Percentiles rank a stretch among this genome's conserved stretches.
phyloP scores from a whole-genome alignment of 2,329 filamentous ascomycete species.

The Stylonectria norvegica region DNA sequence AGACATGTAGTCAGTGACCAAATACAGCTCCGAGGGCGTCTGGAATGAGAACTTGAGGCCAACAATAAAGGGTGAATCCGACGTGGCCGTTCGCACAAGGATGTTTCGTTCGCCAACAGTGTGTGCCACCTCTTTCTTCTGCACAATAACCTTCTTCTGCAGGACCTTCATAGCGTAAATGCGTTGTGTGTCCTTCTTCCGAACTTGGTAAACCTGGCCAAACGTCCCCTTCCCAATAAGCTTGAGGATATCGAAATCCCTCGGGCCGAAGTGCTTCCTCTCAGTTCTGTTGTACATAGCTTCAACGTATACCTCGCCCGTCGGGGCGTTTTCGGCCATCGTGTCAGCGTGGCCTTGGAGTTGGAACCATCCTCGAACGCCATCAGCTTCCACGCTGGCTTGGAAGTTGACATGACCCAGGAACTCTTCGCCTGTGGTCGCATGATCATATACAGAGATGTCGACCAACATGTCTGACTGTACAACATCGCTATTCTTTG shows the following conservation, averaged over 20 bases:
- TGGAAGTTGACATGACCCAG: constrained; percentile 85
- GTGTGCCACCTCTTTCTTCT: constrained; percentile 98
- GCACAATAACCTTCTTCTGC: constrained; percentile 99
- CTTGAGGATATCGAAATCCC: constrained; percentile 93
- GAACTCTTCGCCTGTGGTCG: constrained; percentile 79
- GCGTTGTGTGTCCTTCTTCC: constrained; percentile 91
- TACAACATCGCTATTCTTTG: constrained; percentile 76
- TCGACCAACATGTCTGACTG: constrained; percentile 87
- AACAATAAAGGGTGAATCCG: constrained; percentile 96
- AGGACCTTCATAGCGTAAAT: constrained; percentile 99
- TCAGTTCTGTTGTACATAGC: constrained; percentile 83
- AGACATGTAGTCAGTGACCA: constrained; percentile 99
- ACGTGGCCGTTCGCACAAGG: constrained; percentile 89
- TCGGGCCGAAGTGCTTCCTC: constrained; percentile 87
- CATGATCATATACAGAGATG: constrained; percentile 86
- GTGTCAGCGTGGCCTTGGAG: constrained; percentile 74
- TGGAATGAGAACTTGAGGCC: constrained; percentile 99
- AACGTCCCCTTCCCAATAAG: constrained; percentile 98
- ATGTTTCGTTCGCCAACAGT: constrained; percentile 97
- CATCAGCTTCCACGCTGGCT: constrained; percentile 62
- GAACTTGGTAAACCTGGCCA: constrained; percentile 96
- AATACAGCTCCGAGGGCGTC: constrained; percentile 90
- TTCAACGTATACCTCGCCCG: constrained; percentile 86
- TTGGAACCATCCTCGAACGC: constrained; percentile 80
- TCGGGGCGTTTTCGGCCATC: constrained; percentile 65